Conservation (phyloP, 495 filamentous ascomycete species). For the Venustampulla echinocandica region DNA sequence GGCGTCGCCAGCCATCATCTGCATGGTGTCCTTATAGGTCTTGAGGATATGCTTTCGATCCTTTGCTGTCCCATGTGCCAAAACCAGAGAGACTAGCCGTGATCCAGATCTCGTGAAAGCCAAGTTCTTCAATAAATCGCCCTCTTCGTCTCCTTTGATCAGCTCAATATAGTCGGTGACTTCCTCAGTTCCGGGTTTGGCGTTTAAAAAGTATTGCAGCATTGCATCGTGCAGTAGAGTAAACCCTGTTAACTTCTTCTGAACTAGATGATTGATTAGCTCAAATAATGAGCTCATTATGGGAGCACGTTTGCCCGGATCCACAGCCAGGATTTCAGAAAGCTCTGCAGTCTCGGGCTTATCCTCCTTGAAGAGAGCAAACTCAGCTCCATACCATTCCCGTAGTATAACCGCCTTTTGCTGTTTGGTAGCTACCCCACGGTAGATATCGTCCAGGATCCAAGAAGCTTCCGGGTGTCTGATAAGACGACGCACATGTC, state of each 20-base stretch:
- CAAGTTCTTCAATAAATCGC: conserved; percentile 84
- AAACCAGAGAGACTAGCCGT: conserved; percentile 64
- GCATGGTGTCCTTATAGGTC: conserved; percentile 76
- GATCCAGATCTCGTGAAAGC: conserved; percentile 89
- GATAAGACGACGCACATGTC: conserved; percentile 81
- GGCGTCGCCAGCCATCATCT: conserved; percentile 68
- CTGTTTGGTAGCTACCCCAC: conserved; percentile 68
- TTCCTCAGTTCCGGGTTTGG: conserved; percentile 65
- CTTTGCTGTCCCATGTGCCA: conserved; percentile 82
- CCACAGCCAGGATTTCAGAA: conserved; percentile 57
- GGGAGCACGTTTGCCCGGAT: conserved; percentile 75
- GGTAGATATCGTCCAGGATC: conserved; percentile 95
- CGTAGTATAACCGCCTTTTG: conserved; percentile 78
- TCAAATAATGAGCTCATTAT: conserved; percentile 79
- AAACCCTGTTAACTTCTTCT: conserved; percentile 93
- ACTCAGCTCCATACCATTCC: conserved; percentile 97
- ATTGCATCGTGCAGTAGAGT: conserved; percentile 96
- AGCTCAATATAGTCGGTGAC: conserved; percentile 81
- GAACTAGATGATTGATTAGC: conserved; percentile 78
- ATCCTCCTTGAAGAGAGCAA: conserved; percentile 64
- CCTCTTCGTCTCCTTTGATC: conserved; percentile 81
- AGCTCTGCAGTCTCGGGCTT: conserved; percentile 41
- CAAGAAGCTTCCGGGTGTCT: conserved; percentile 93
- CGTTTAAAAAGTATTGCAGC: conserved; percentile 88
- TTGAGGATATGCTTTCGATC: conserved; percentile 84